These are phyloP conservation scores for Zygosaccharomyces bailii DNA, from an alignment of 805 yeast genomes.

Conservation along the genomic window DNA sequence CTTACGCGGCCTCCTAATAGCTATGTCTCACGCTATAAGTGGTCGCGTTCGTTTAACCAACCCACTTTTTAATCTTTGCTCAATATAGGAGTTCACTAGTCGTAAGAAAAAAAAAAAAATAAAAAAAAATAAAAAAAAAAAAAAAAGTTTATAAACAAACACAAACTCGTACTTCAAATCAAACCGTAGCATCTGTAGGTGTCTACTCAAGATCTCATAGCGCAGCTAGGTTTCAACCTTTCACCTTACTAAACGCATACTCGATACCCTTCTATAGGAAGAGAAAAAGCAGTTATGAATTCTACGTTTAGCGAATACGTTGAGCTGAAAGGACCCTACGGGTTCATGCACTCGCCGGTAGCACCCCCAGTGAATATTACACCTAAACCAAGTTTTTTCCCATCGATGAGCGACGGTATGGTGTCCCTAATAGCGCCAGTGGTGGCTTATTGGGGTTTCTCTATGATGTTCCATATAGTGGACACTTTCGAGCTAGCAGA, in stretches of 20 bases:
- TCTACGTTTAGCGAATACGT: slow-evolving; percentile 13
- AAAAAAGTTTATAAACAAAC: slow-evolving; percentile 5
- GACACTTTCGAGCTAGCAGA: slow-evolving; percentile 77
- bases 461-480: slow-evolving; percentile 67
- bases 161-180: not conserved
- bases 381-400: slow-evolving; percentile 44
- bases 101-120: not conserved
- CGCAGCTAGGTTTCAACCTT: not conserved
- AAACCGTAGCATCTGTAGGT: not conserved
- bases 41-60: slow-evolving; percentile 1
- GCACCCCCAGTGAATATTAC: slow-evolving; percentile 32
- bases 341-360: slow-evolving; percentile 24
- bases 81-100: not conserved
- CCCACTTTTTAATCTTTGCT: not conserved
- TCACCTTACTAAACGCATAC: not conserved
- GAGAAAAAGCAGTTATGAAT: slow-evolving; percentile 12
- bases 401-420: slow-evolving; percentile 66
- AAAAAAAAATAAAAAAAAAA: slow-evolving; percentile 1
- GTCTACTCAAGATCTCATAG: not conserved
- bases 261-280: not conserved
- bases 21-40: not conserved
- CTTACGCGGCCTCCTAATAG: not conserved
- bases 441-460: slow-evolving; percentile 77
- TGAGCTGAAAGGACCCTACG: slow-evolving; percentile 18
- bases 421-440: slow-evolving; percentile 74